Base-by-base conservation (phyloP, 495 filamentous ascomycete genomes). In the Xylaria venustula region DNA sequence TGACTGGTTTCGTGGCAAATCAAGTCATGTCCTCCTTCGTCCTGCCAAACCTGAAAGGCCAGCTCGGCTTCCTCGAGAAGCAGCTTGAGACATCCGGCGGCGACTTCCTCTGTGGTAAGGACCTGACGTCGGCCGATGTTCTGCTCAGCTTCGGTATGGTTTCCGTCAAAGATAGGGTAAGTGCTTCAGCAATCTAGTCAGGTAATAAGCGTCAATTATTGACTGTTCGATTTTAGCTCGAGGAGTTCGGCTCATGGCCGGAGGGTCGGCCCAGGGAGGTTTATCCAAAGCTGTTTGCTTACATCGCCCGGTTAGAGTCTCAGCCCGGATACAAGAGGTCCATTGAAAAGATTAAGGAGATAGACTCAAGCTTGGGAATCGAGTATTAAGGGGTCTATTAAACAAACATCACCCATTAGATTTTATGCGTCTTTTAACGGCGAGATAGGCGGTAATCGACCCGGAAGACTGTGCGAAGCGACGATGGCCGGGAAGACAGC, bases 51-150 rank as follows among this genome's bases (percentile, higher is more conserved):
- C 74, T 90, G 44, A 76, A 82, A 45, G 77, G 77, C 12, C 82
- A 94, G 51, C 81, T 93, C 26, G 73, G 71, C 11, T 93, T 95
- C 72, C 68, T 97, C 2, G 90, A 96, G 64, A 70, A 74, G 9
- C 88, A 89, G 71, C 77, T 96, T 11, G 76, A 78, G 14, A 87
- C 86, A 0, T 83, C 87, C 62, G 79, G 80, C 7, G 90, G 90
- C 2, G 71, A 77, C 14, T 96, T 83, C 65, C 73, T 96, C 14
- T 92, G 88, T 66, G 91, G 92, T 5, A 73, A 77, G 12, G 73
- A 85, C 49, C 76, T 97, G 22, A 91, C 89, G 0, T 86, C 85
- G 0, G 93, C 89, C 0, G 93, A 97, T 70, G 89, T 97, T 41
- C 68, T 94, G 66, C 77, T 96, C 74, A 86, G 82, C 64, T 96